Conservation (phyloP, 2,329 filamentous ascomycete genomes). For the Neofusicoccum parvum region DNA sequence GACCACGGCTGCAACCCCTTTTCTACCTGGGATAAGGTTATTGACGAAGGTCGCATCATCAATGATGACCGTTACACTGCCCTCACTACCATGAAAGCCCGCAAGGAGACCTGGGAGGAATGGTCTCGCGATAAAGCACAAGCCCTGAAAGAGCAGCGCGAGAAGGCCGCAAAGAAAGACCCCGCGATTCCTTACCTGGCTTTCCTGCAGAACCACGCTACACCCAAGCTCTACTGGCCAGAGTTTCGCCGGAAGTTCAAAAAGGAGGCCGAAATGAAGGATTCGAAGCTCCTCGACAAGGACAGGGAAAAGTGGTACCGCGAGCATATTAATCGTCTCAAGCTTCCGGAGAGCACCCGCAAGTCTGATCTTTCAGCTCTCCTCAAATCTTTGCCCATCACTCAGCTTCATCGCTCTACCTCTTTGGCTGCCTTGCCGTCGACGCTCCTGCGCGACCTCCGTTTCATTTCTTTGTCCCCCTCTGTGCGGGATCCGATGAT, state of each 20-base stretch:
- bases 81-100: conserved; percentile 75
- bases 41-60: conserved; percentile 79
- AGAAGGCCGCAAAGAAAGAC: conserved; percentile 77
- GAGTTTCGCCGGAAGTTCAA: conserved; percentile 93
- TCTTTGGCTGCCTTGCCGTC: conserved; percentile 61
- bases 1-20: conserved; percentile 84
- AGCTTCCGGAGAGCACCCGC: conserved; percentile 65
- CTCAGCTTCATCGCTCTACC: conserved; percentile 62
- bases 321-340: conserved; percentile 68
- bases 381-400: conserved; percentile 62
- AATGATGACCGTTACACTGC: conserved; percentile 87
- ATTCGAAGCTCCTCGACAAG: conserved; percentile 61
- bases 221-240: conserved; percentile 92
- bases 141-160: conserved; percentile 69
- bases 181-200: conserved; percentile 80
- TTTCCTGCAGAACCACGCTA: conserved; percentile 80
- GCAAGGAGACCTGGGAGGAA: conserved; percentile 79
- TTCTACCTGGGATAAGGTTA: conserved; percentile 85
- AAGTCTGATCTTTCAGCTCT: conserved; percentile 71
- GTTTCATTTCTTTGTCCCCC: conserved; percentile 68
- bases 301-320: conserved; percentile 80
- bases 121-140: conserved; percentile 82
- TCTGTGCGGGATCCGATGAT: conserved; percentile 65
- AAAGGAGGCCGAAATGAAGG: conserved; percentile 78
- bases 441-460: conserved; percentile 65